A percentile compares a stretch with the other conserved stretches of the same genome.
Evolutionary conservation across 352 stramenopile genomes (phyloP).

Genomic region (Pythium utonaiense): DNA sequence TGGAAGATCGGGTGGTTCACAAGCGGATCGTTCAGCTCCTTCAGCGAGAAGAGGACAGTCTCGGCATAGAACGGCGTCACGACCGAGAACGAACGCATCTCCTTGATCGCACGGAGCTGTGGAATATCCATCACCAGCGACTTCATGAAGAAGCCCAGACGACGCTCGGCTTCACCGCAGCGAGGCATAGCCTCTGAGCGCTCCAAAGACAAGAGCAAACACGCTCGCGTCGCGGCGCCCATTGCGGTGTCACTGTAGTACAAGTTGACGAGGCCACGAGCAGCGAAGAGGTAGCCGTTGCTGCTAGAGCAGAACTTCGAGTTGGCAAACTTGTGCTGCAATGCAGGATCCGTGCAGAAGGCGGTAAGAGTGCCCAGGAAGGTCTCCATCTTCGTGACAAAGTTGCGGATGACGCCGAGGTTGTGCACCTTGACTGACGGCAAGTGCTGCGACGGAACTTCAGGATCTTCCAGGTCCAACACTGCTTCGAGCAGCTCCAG

Average conservation of each 20-base stretch:
- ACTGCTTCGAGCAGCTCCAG: constrained; percentile 81
- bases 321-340: constrained; percentile 74
- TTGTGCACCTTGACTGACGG: constrained; percentile 61
- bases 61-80: constrained; percentile 83
- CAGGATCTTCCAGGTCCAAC: constrained; percentile 75
- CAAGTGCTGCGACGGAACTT: constrained; percentile 67
- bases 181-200: constrained; percentile 33
- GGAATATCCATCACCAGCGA: constrained; percentile 84
- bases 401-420: constrained; percentile 84
- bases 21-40: constrained; percentile 76
- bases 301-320: constrained; percentile 73
- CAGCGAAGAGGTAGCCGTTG: constrained; percentile 73
- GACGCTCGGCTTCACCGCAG: constrained; percentile 57
- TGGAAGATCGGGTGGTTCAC: constrained; percentile 86
- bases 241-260: constrained; percentile 75
- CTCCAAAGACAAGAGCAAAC: constrained; percentile 27
- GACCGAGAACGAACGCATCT: constrained; percentile 85
- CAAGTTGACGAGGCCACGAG: constrained; percentile 70
- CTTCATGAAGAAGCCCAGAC: constrained; percentile 87
- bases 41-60: constrained; percentile 72
- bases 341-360: constrained; percentile 61
- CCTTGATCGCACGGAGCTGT: constrained; percentile 71
- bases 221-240: constrained; percentile 49
- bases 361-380: constrained; percentile 62
- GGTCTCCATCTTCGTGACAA: constrained; percentile 81